Evolutionary conservation across 805 yeast species (phyloP), one percentile per base, ranked within the genome.

Genomic region (Pichia nakasei): DNA sequence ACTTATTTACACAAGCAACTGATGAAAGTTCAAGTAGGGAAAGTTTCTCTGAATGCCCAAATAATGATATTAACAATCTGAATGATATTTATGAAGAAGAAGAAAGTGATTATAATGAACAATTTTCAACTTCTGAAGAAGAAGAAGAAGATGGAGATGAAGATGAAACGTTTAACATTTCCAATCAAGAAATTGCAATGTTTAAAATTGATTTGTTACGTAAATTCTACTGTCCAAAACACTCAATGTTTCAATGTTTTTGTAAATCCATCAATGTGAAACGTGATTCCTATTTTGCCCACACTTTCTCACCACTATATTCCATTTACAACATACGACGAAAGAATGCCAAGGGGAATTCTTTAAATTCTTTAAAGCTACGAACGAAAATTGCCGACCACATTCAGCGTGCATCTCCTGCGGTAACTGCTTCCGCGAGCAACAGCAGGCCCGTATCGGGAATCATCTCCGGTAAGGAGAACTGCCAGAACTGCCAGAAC

Each of bases 111-210:
- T 15, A 24, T 24, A 34, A 24, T 13, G 42, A 26, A 29, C 27
- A 24, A 24, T 24, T 24, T 24, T 13, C 18, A 13, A 29, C 32
- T 13, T 29, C 32, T 4, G 52, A 50, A 8, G 46, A 45, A 19
- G 46, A 47, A 15, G 52, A 49, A 9, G 45, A 49, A 15, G 45
- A 43, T 35, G 46, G 42, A 5, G 39, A 46, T 35, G 51, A 48
- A 4, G 49, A 47, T 36, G 46, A 44, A 17, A 43, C 43, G 18
- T 38, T 52, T 18, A 46, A 46, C 24, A 47, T 58, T 15, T 46
- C 60, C 1, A 45, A 43, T 13, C 53, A 56, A 22, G 63, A 58
- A 42, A 41, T 58, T 17, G 50, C 55, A 33, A 50, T 56, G 56
- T 58, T 58, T 46, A 56, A 50, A 33, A 52, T 58, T 20, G 45